A percentile compares a stretch with the other conserved stretches of the same genome.
Evolutionary conservation across 1,284 basidiomycete species (phyloP).

Genomic region (Malassezia vespertilionis): DNA sequence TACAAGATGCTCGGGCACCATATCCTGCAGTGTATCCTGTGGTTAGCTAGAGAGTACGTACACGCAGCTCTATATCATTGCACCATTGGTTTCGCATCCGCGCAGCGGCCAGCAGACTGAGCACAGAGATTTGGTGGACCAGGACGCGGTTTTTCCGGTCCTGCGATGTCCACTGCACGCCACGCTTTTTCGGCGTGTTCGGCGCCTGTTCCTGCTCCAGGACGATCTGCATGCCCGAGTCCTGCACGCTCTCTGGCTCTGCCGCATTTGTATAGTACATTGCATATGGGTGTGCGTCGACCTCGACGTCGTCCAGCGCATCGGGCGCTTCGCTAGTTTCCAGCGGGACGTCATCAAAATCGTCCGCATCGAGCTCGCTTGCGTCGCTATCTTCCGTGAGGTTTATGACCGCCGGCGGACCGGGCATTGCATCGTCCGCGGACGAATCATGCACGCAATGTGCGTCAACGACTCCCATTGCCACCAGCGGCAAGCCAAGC

Average conservation of each 20-base stretch:
- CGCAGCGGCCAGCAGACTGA: conserved; percentile 66
- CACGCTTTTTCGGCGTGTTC: conserved; percentile 20
- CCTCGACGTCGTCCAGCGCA: conserved; percentile 34
- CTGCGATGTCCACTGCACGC: conserved; percentile 30
- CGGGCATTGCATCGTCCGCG: too few relatives aligned
- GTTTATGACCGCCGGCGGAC: too few relatives aligned
- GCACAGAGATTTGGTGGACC: conserved; percentile 39
- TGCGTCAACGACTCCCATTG: too few relatives aligned
- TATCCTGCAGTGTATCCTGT: conserved; percentile 44
- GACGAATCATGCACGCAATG: too few relatives aligned
- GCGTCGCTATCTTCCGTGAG: too few relatives aligned
- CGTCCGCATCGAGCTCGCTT: conserved; percentile 30
- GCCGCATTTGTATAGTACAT: conserved; percentile 31
- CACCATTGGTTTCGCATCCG: conserved; percentile 70
- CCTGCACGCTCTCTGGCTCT: conserved; percentile 23
- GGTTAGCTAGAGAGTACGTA: conserved; percentile 56
- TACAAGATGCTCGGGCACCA: conserved; percentile 30
- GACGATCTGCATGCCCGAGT: conserved; percentile 20
- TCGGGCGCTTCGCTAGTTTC: conserved; percentile 19
- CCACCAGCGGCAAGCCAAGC: too few relatives aligned
- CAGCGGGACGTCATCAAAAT: conserved; percentile 31
- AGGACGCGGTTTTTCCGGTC: conserved; percentile 37
- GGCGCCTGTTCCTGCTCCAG: conserved; percentile 16
- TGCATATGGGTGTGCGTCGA: conserved; percentile 20
- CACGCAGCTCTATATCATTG: conserved; percentile 71